Evolutionary conservation across 2,329 filamentous ascomycete genomes (phyloP).

Genomic region (Cladobotryum protrusum): DNA sequence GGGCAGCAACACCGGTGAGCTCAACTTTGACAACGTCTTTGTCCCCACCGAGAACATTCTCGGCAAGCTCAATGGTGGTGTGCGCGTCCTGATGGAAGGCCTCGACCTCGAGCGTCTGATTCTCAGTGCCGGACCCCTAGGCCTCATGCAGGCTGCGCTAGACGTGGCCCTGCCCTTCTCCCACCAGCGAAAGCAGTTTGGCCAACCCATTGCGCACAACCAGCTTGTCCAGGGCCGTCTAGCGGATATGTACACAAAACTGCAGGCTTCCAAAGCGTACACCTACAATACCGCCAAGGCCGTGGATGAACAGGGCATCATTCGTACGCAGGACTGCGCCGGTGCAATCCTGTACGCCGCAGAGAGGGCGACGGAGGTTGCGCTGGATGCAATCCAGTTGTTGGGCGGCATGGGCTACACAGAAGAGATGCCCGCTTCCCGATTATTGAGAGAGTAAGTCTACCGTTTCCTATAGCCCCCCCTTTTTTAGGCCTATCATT

Average conservation of each 20-base stretch:
- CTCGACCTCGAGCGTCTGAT: conserved; percentile 91
- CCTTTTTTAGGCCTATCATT: neutral
- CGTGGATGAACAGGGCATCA: conserved; percentile 68
- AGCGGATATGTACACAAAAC: conserved; percentile 96
- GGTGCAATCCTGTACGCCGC: conserved; percentile 91
- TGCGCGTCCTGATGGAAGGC: conserved; percentile 91
- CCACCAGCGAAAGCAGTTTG: conserved; percentile 86
- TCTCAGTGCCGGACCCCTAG: conserved; percentile 81
- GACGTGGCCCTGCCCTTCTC: conserved; percentile 84
- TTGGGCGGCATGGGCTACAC: conserved; percentile 94
- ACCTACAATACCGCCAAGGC: conserved; percentile 76
- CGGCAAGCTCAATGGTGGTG: conserved; percentile 73
- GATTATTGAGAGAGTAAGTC: conserved; percentile 65
- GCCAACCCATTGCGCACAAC: conserved; percentile 78
- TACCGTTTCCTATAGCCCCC: neutral
- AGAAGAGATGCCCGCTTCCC: conserved; percentile 87
- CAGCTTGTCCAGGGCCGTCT: conserved; percentile 90
- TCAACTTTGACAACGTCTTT: conserved; percentile 86
- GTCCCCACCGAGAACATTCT: conserved; percentile 78
- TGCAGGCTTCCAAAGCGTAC: conserved; percentile 76
- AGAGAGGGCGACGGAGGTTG: conserved; percentile 80
- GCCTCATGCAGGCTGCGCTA: conserved; percentile 87
- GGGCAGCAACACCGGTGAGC: conserved; percentile 90
- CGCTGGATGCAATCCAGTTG: conserved; percentile 83
- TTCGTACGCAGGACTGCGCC: conserved; percentile 87